Evolutionary conservation across 495 filamentous ascomycete species (phyloP), one percentile per base, ranked within the genome.

Genomic region (Endocarpon pusillum): DNA sequence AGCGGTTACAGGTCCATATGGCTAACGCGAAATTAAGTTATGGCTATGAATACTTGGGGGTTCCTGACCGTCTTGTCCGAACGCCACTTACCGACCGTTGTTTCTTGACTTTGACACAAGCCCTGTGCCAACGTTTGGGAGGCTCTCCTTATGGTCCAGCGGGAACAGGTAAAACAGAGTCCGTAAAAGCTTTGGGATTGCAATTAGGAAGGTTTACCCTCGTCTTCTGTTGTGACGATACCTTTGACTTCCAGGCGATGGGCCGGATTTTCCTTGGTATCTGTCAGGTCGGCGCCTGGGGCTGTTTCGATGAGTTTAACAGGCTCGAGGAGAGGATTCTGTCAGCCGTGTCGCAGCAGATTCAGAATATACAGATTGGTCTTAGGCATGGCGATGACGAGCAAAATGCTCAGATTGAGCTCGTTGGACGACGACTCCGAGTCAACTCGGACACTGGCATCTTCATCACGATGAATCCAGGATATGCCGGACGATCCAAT

Each of bases 391-490:
- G 73, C 19, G 74, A 65, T 22, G 71, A 78, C 16, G 79, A 91
- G 41, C 69, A 73, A 3, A 81, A 81, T 45, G 59, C 82, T 5
- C 75, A 93, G 46, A 94, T 96, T 47, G 89, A 99, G 49, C 61
- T 99, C 9, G 80, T 93, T 26, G 86, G 91, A 28, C 75, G 91
- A 37, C 79, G 82, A 37, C 67, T 99, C 19, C 64, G 61, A 22
- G 86, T 99, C 41, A 86, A 93, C 48, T 62, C 68, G 30, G 89
- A 92, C 47, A 96, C 89, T 30, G 87, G 87, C 45, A 92, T 99
- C 51, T 99, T 99, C 62, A 96, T 99, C 55, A 99, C 89, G 21
- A 99, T 99, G 89, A 99, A 99, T 58, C 89, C 89, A 44, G 89
- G 89, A 15, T 99, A 99, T 64, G 89, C 89, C 24, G 89, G 89